phyloP scores from a whole-genome alignment of 2,329 filamentous ascomycete species.

The Monosporascus sp. region DNA sequence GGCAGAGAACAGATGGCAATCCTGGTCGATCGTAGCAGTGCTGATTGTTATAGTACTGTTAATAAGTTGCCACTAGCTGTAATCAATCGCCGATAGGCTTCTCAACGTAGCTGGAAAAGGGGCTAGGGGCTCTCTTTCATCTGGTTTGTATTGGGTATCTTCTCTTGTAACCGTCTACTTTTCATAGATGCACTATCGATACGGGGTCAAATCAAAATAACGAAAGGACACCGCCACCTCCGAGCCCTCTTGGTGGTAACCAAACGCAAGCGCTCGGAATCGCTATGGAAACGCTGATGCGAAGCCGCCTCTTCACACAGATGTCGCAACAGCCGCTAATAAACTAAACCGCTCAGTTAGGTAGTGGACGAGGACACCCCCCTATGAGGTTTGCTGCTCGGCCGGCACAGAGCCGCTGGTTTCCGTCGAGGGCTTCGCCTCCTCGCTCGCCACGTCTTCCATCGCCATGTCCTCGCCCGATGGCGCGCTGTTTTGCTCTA shows the following conservation, averaged over 20 bases:
- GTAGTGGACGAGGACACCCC: too few species aligned
- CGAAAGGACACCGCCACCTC: too few species aligned
- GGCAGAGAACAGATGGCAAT: too few species aligned
- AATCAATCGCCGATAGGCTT: too few species aligned
- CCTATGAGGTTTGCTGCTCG: not conserved
- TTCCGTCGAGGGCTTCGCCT: constrained; percentile 1
- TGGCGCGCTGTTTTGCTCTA: constrained; percentile 10
- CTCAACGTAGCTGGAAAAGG: too few species aligned
- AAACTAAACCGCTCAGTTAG: not conserved
- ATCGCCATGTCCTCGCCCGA: constrained; percentile 13
- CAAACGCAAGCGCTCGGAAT: not conserved
- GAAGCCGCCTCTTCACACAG: not conserved
- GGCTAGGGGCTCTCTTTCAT: too few species aligned
- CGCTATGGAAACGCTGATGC: not conserved
- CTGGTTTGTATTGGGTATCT: not conserved
- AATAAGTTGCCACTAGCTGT: too few species aligned
- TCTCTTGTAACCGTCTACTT: not conserved
- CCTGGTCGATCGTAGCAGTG: too few species aligned
- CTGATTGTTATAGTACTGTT: too few species aligned
- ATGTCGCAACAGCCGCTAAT: not conserved
- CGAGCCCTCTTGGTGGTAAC: too few species aligned
- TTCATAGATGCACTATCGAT: not conserved
- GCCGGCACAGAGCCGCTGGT: not conserved
- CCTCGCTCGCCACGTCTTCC: constrained; percentile 11
- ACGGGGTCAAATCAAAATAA: too few species aligned